phyloP scores from a whole-genome alignment of 2,329 filamentous ascomycete species.

The Neocucurbitaria cava region DNA sequence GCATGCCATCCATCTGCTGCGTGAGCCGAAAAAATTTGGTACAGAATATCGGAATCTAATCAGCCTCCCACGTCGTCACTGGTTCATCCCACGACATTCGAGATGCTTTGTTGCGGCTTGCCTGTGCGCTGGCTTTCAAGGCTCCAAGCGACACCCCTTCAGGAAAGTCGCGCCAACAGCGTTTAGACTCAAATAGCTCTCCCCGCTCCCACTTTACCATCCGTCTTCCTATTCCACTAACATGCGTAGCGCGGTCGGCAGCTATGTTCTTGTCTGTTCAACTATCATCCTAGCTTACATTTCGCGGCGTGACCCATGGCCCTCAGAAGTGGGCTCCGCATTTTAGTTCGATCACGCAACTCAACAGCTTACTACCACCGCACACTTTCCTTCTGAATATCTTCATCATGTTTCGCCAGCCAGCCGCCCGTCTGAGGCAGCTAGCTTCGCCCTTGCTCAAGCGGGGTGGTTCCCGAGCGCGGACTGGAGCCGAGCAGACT shows the following conservation, averaged over 20 bases:
- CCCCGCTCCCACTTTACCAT: constrained; percentile 37
- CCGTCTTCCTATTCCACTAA: constrained; percentile 33
- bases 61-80: constrained; percentile 39
- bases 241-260: constrained; percentile 33
- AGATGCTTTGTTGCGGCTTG: constrained; percentile 33
- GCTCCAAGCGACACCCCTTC: constrained; percentile 32
- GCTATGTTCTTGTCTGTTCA: constrained; percentile 21
- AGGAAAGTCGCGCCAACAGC: constrained; percentile 40
- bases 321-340: constrained; percentile 23
- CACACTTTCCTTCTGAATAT: constrained; percentile 13
- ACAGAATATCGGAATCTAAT: constrained; percentile 28
- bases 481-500: constrained; percentile 33
- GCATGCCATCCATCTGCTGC: constrained; percentile 44
- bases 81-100: constrained; percentile 23
- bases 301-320: constrained; percentile 34
- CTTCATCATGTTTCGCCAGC: constrained; percentile 43
- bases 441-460: constrained; percentile 37
- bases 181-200: constrained; percentile 46
- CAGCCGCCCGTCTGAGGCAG: constrained; percentile 36
- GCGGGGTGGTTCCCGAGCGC: constrained; percentile 34
- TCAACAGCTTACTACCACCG: constrained; percentile 19
- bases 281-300: constrained; percentile 23
- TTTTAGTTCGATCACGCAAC: constrained; percentile 19
- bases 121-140: constrained; percentile 42
- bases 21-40: constrained; percentile 37